These are phyloP conservation scores for Chalciporus pseudorubinellus DNA, from an alignment of 768 basidiomycete species.

Conservation along the genomic window DNA sequence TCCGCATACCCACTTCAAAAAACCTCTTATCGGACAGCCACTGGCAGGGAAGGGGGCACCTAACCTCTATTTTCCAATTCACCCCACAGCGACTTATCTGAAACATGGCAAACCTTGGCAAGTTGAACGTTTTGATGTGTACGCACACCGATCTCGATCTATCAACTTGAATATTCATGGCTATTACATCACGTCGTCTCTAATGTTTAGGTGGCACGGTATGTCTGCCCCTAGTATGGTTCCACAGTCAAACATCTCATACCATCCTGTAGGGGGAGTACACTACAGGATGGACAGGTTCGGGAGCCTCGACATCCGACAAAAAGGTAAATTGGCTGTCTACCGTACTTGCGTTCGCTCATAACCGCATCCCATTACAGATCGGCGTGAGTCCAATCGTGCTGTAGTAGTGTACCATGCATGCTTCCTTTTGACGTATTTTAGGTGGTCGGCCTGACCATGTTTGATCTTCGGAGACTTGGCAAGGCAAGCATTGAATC, in stretches of 20 bases:
- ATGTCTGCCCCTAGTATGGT: conserved; percentile 14
- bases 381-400: conserved; percentile 55
- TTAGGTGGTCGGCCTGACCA: conserved; percentile 84
- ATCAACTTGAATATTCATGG: not conserved
- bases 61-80: not conserved
- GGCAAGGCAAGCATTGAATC: conserved; percentile 56
- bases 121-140: conserved; percentile 81
- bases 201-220: conserved; percentile 44
- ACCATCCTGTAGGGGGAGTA: conserved; percentile 65
- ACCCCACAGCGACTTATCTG: not conserved
- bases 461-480: conserved; percentile 83
- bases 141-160: conserved; percentile 21
- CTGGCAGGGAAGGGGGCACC: not conserved
- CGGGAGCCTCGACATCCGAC: conserved; percentile 92
- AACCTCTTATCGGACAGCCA: not conserved
- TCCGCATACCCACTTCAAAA: not conserved
- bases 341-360: not conserved
- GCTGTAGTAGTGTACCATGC: not conserved
- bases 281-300: conserved; percentile 91
- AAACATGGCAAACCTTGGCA: conserved; percentile 45
- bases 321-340: conserved; percentile 64
- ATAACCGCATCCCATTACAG: conserved; percentile 31
- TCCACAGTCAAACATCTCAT: not conserved
- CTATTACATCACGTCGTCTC: not conserved
- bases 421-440: conserved; percentile 14